Conservation (phyloP, 2,329 filamentous ascomycete genomes). For the Pyrenochaeta sp. region DNA sequence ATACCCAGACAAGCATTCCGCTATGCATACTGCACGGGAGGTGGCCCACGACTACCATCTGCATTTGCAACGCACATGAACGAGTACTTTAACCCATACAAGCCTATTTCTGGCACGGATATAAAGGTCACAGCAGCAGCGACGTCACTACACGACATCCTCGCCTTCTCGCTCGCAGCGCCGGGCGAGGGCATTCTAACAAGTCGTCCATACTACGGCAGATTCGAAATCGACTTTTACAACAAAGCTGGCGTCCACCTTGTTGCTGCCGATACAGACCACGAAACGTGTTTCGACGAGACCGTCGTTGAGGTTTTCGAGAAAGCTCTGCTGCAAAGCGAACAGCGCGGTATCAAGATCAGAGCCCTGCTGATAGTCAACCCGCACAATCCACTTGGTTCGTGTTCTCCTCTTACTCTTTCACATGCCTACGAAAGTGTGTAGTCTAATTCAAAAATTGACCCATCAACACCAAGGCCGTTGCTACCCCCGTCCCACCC, state of each 20-base stretch:
- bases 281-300: constrained; percentile 19
- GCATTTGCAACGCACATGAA: constrained; percentile 55
- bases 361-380: constrained; percentile 59
- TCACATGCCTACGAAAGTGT: background rate
- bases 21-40: constrained; percentile 49
- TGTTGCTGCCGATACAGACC: constrained; percentile 21
- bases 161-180: constrained; percentile 54
- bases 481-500: constrained; percentile 46
- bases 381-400: constrained; percentile 60
- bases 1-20: constrained; percentile 47
- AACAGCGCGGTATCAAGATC: constrained; percentile 43
- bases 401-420: background rate
- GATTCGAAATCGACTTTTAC: constrained; percentile 59
- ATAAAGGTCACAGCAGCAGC: constrained; percentile 52
- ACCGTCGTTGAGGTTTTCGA: constrained; percentile 47
- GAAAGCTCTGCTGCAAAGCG: constrained; percentile 42
- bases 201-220: constrained; percentile 56
- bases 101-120: constrained; percentile 43
- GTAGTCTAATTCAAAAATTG: background rate
- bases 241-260: constrained; percentile 45
- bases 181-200: constrained; percentile 57
- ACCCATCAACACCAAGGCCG: constrained; percentile 25
- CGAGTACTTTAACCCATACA: constrained; percentile 32
- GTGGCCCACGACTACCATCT: constrained; percentile 46
- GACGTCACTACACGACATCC: constrained; percentile 53